A percentile compares a stretch with the other conserved stretches of the same genome.
Evolutionary conservation across 345 rosid species (phyloP).

Genomic region (Salix koriyanagi): DNA sequence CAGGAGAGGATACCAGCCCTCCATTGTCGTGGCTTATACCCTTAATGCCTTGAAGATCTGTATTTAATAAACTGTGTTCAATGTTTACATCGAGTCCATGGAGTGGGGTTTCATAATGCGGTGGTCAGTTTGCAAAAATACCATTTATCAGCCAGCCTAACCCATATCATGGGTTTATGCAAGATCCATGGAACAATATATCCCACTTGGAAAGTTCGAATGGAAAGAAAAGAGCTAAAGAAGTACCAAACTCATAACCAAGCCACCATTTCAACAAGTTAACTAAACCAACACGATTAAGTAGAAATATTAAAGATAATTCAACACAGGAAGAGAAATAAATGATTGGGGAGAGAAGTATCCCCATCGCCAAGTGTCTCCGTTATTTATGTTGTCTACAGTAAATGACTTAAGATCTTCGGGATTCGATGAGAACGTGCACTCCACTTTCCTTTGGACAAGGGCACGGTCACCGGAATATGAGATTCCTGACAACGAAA

Average conservation of each 20-base stretch:
- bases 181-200: background rate
- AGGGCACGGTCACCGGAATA: conserved; percentile 7
- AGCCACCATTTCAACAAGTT: background rate
- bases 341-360: background rate
- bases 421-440: background rate
- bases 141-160: background rate
- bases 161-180: background rate
- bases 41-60: background rate
- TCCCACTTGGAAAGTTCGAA: too few relatives aligned
- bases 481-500: background rate
- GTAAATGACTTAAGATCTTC: background rate
- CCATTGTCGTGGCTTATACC: background rate
- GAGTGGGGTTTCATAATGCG: background rate
- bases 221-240: background rate
- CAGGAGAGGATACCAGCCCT: background rate
- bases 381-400: conserved; percentile 14
- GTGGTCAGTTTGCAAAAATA: background rate
- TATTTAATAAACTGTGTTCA: background rate
- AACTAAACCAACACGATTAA: background rate
- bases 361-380: background rate
- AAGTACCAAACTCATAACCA: background rate
- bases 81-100: background rate
- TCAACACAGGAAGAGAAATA: background rate
- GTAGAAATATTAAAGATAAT: background rate
- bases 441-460: conserved; percentile 5